Conservation (phyloP, 805 yeast genomes). For the Barnettozyma populi region DNA sequence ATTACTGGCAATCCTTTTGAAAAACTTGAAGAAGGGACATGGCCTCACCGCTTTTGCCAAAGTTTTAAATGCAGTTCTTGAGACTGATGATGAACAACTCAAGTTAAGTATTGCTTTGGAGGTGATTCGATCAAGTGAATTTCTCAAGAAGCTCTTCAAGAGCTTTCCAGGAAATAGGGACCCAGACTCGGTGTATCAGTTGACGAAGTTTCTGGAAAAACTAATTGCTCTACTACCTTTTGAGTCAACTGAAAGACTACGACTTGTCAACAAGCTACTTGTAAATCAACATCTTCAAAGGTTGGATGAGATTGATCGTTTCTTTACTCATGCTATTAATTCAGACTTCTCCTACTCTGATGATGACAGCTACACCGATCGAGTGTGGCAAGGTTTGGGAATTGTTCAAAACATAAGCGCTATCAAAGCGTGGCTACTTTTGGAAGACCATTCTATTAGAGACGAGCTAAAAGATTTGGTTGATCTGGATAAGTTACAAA, state of each 20-base stretch:
- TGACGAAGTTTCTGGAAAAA: conserved; percentile 11
- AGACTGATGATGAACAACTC: conserved; percentile 7
- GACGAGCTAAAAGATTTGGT: conserved; percentile 9
- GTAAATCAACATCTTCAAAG: conserved; percentile 11
- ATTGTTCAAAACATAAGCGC: conserved; percentile 14
- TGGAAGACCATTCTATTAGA: conserved; percentile 16
- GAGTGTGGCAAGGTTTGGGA: conserved; percentile 17
- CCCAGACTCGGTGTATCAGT: conserved; percentile 2
- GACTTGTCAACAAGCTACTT: conserved; percentile 19
- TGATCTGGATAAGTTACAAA: neutral
- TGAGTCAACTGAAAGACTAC: conserved; percentile 19
- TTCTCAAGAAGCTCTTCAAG: conserved; percentile 15
- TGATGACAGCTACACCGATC: conserved; percentile 16
- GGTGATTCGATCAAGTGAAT: conserved; percentile 10
- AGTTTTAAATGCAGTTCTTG: conserved; percentile 11
- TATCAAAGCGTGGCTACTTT: conserved; percentile 16
- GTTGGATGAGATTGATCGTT: conserved; percentile 4
- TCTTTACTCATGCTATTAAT: neutral
- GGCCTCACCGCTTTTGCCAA: conserved; percentile 12
- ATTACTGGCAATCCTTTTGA: conserved; percentile 10
- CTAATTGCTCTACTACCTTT: conserved; percentile 18
- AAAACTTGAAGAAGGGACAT: conserved; percentile 2
- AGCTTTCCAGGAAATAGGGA: conserved; percentile 4
- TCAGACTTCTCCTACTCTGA: conserved; percentile 7
- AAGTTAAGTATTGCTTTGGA: conserved; percentile 12